Evolutionary conservation across 2,329 filamentous ascomycete species (phyloP).

Genomic region (Fonsecaea pedrosoi): DNA sequence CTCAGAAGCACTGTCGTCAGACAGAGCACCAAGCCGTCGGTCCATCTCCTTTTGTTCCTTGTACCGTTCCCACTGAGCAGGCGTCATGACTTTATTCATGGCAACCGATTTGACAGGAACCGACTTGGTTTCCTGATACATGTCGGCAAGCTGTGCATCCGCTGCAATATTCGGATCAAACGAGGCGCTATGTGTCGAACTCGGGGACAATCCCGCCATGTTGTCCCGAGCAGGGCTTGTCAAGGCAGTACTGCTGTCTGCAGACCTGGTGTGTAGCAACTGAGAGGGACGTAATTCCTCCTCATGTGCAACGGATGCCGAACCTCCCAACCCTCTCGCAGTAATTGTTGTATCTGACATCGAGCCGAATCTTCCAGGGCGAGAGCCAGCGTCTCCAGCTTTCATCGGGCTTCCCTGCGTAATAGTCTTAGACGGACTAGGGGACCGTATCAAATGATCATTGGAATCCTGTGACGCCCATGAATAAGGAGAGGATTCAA

Average conservation of each 20-base stretch:
- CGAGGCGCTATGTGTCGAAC: constrained; percentile 32
- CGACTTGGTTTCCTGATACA: constrained; percentile 50
- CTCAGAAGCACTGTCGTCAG: constrained; percentile 59
- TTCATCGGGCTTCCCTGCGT: constrained; percentile 38
- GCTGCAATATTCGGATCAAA: constrained; percentile 50
- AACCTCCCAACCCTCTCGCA: constrained; percentile 17
- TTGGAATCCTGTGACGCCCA: constrained; percentile 60
- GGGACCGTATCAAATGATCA: constrained; percentile 56
- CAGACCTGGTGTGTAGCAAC: constrained; percentile 16
- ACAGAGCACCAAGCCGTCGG: constrained; percentile 57
- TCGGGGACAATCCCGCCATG: constrained; percentile 22
- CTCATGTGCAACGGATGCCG: constrained; percentile 18
- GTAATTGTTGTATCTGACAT: constrained; percentile 36
- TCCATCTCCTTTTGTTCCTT: constrained; percentile 72
- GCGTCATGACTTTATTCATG: constrained; percentile 83
- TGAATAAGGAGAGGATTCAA: constrained; percentile 59
- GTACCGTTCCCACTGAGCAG: constrained; percentile 83
- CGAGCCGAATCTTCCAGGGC: constrained; percentile 9
- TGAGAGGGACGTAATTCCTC: constrained; percentile 17
- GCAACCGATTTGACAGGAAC: constrained; percentile 40
- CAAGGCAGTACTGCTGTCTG: constrained; percentile 26
- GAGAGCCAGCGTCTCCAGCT: constrained; percentile 35
- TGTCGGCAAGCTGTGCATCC: constrained; percentile 54
- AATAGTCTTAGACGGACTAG: constrained; percentile 45
- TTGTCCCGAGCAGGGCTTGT: constrained; percentile 17